These are phyloP conservation scores for Beta macrorhiza DNA, from an alignment of 179 eudicot genomes.

Conservation along the genomic window DNA sequence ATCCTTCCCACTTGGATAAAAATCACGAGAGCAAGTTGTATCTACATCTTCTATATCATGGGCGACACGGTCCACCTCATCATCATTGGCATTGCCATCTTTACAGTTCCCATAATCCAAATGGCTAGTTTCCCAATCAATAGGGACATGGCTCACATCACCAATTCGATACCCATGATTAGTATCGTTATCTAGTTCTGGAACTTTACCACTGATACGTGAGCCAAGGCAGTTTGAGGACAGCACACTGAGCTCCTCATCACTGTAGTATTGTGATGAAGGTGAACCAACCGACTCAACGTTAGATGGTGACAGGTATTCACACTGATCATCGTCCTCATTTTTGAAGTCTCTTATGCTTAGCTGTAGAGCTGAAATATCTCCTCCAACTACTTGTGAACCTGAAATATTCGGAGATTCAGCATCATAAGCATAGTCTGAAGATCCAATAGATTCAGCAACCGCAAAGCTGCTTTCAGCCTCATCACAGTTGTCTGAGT, in stretches of 20 bases:
- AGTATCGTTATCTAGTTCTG: slow-evolving; percentile 8
- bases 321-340: slow-evolving; percentile 31
- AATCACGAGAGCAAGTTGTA: slow-evolving; percentile 2
- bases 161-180: slow-evolving; percentile 18
- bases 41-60: slow-evolving; percentile 5
- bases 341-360: slow-evolving; percentile 18
- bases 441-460: slow-evolving; percentile 30
- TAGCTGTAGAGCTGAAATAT: slow-evolving; percentile 13
- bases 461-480: slow-evolving; percentile 43
- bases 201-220: slow-evolving; percentile 23
- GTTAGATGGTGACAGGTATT: slow-evolving; percentile 25
- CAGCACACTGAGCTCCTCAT: slow-evolving; percentile 26
- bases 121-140: slow-evolving; percentile 42
- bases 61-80: slow-evolving; percentile 12
- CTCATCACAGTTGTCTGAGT: slow-evolving; percentile 53
- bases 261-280: slow-evolving; percentile 36
- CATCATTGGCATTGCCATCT: slow-evolving; percentile 15
- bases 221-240: slow-evolving; percentile 32
- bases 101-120: slow-evolving; percentile 15
- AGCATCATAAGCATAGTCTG: slow-evolving; percentile 30
- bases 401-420: slow-evolving; percentile 26
- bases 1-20: neutral
- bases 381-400: slow-evolving; percentile 23
- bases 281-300: slow-evolving; percentile 39
- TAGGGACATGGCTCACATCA: slow-evolving; percentile 27